These are phyloP conservation scores for Trichoderma aggressivum DNA, from an alignment of 2,329 filamentous ascomycete species.

Conservation along the genomic window DNA sequence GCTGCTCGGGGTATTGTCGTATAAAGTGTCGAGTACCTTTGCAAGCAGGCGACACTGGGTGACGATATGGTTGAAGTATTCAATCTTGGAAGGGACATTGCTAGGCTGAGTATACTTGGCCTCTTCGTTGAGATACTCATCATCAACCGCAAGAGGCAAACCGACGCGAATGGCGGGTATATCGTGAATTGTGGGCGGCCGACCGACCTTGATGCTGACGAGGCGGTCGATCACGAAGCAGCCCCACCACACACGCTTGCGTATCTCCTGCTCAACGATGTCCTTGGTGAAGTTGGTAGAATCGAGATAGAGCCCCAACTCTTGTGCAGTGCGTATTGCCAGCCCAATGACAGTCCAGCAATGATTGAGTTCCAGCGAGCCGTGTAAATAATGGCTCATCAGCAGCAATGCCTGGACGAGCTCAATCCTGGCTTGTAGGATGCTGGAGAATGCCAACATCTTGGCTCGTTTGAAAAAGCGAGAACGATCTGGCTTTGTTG, in stretches of 20 bases:
- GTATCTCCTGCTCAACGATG: constrained; percentile 10
- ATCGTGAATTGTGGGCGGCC: constrained; percentile 10
- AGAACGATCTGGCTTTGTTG: constrained; percentile 4
- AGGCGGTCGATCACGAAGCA: constrained; percentile 14
- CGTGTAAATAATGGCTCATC: constrained; percentile 13
- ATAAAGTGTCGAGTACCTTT: constrained; percentile 8
- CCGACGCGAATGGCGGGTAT: constrained; percentile 3
- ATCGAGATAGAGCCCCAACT: constrained; percentile 9
- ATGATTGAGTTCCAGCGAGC: constrained; percentile 7
- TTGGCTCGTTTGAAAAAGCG: constrained; percentile 14
- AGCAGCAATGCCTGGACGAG: constrained; percentile 9
- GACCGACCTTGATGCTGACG: constrained; percentile 12
- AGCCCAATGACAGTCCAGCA: constrained; percentile 12
- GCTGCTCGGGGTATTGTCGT: constrained; percentile 11
- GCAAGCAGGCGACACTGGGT: constrained; percentile 9
- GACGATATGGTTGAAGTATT: constrained; percentile 8
- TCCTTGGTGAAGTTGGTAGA: background rate
- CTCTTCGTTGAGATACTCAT: constrained; percentile 2
- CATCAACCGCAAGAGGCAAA: constrained; percentile 1
- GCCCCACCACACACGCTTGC: constrained; percentile 15
- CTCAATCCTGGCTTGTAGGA: constrained; percentile 8
- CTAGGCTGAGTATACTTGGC: constrained; percentile 6
- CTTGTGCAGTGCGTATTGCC: constrained; percentile 8
- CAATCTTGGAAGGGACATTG: constrained; percentile 9
- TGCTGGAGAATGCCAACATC: constrained; percentile 9